phyloP scores from a whole-genome alignment of 345 rosid species.

The Pistacia integerrima region DNA sequence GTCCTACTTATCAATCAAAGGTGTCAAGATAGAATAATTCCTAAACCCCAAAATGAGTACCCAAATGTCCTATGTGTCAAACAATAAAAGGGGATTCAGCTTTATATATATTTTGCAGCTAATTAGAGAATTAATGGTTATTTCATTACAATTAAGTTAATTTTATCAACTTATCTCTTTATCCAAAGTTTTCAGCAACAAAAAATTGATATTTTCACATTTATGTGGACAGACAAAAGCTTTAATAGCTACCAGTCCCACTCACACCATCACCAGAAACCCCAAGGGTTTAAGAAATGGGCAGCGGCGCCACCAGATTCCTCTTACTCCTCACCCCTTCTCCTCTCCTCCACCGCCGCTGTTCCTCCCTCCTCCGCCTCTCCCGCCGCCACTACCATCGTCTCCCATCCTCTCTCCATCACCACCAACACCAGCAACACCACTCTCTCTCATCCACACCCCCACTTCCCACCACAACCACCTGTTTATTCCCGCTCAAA shows the following conservation, averaged over 20 bases:
- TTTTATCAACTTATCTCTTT: no score
- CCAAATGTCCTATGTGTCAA: no score
- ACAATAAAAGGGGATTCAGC: no score
- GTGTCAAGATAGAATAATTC: no score
- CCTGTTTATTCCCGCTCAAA: conserved; percentile 20
- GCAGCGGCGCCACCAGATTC: conserved; percentile 58
- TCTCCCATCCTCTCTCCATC: conserved; percentile 18
- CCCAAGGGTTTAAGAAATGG: conserved; percentile 37
- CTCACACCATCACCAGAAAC: background rate
- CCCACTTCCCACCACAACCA: conserved; percentile 20
- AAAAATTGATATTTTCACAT: no score
- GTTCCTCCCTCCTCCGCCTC: conserved; percentile 33
- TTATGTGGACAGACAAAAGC: no score
- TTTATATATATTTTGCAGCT: no score
- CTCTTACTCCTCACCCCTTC: conserved; percentile 59
- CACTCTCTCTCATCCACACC: conserved; percentile 21
- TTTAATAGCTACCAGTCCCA: background rate
- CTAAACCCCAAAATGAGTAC: no score
- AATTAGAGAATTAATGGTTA: no score
- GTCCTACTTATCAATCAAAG: no score
- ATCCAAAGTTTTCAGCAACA: no score
- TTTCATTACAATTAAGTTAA: no score
- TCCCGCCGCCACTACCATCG: conserved; percentile 27
- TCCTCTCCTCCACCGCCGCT: conserved; percentile 32
- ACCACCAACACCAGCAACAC: conserved; percentile 19